Evolutionary conservation across 78 protist genomes (phyloP).

Genomic region (Blattamonas nauphoetae): DNA sequence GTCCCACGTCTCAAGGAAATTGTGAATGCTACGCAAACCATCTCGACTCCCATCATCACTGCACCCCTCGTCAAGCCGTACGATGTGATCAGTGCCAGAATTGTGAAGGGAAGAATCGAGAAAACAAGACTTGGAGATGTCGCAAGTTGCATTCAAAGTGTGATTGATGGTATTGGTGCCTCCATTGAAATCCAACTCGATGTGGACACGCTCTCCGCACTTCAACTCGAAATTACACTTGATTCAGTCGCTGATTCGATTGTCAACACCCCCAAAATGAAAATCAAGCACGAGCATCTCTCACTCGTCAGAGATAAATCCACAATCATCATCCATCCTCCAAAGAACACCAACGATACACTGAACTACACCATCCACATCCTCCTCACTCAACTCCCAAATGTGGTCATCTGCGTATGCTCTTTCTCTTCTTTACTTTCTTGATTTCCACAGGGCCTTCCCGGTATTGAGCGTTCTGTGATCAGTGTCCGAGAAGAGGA

Average conservation of each 20-base stretch:
- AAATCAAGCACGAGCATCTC: constrained; percentile 37
- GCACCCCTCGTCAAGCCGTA: constrained; percentile 46
- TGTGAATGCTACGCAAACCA: constrained; percentile 86
- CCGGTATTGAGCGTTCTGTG: constrained; percentile 68
- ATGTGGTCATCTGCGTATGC: constrained; percentile 26
- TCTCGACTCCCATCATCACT: constrained; percentile 84
- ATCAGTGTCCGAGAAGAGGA: constrained; percentile 22
- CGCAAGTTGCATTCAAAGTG: constrained; percentile 51
- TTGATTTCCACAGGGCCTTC: constrained; percentile 36
- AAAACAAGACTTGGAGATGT: constrained; percentile 73
- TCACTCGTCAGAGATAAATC: neutral
- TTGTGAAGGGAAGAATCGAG: constrained; percentile 82
- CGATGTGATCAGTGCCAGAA: constrained; percentile 50
- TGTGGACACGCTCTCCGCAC: constrained; percentile 34
- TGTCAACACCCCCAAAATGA: constrained; percentile 18
- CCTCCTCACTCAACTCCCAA: constrained; percentile 45
- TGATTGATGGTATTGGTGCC: constrained; percentile 33
- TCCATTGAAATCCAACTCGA: constrained; percentile 63
- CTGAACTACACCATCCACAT: constrained; percentile 27
- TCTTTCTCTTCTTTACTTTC: neutral
- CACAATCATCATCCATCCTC: constrained; percentile 19
- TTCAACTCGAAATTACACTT: constrained; percentile 50
- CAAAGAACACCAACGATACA: constrained; percentile 6
- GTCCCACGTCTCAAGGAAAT: constrained; percentile 91
- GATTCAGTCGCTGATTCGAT: constrained; percentile 35